These are phyloP conservation scores for Cladophialophora carrionii DNA, from an alignment of 2,329 filamentous ascomycete species.

Conservation along the genomic window DNA sequence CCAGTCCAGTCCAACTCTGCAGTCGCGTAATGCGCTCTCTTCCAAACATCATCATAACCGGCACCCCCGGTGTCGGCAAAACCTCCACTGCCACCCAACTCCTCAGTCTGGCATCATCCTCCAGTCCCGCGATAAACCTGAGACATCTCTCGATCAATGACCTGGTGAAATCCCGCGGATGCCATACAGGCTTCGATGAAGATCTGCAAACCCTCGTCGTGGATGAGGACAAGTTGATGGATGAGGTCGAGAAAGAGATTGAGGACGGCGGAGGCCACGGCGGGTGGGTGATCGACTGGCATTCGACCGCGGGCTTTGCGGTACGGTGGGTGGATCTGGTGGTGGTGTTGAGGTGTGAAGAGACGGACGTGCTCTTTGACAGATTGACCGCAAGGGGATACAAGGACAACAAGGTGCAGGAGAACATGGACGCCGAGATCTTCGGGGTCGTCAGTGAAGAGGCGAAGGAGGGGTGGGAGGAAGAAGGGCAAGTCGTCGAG, in stretches of 20 bases:
- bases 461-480: conserved; percentile 80
- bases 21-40: conserved; percentile 29
- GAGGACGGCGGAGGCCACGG: conserved; percentile 58
- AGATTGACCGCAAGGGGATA: conserved; percentile 76
- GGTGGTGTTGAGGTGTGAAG: conserved; percentile 77
- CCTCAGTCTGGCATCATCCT: conserved; percentile 31
- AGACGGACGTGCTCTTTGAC: conserved; percentile 81
- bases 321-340: conserved; percentile 93
- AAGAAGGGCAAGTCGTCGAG: conserved; percentile 74
- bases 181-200: conserved; percentile 85
- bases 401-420: conserved; percentile 82
- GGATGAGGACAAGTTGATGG: conserved; percentile 94
- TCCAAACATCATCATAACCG: conserved; percentile 93
- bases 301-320: conserved; percentile 94
- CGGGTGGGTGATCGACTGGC: conserved; percentile 94
- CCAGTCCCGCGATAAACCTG: conserved; percentile 68
- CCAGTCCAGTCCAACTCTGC: not conserved
- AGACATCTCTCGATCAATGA: conserved; percentile 87
- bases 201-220: conserved; percentile 88
- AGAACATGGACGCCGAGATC: conserved; percentile 96
- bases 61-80: conserved; percentile 94
- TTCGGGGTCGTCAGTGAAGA: conserved; percentile 94
- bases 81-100: conserved; percentile 87
- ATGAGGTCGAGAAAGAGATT: conserved; percentile 82
- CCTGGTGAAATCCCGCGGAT: conserved; percentile 83